These are phyloP conservation scores for Komagataella pseudopastoris DNA, from an alignment of 805 yeast species.

Conservation along the genomic window DNA sequence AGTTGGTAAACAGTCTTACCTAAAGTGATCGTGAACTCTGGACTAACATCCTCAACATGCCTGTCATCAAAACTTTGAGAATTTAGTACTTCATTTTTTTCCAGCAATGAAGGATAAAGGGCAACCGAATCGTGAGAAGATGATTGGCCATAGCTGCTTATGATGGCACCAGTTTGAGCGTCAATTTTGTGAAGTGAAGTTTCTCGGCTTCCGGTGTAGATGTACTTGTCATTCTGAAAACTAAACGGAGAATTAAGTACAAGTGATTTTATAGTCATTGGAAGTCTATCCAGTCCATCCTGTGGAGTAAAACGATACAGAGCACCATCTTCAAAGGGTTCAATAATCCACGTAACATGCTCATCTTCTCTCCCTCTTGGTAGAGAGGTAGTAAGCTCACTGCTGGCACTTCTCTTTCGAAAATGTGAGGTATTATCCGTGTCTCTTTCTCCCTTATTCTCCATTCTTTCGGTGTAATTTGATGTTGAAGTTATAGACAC, in stretches of 20 bases:
- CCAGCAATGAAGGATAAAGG: not conserved
- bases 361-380: conserved; percentile 6
- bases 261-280: conserved; percentile 65
- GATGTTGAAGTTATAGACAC: conserved; percentile 17
- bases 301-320: conserved; percentile 68
- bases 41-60: not conserved
- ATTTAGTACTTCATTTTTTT: not conserved
- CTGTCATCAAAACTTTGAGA: not conserved
- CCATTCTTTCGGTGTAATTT: conserved; percentile 1
- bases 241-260: conserved; percentile 82
- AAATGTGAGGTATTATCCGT: not conserved
- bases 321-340: conserved; percentile 77
- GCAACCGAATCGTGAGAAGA: conserved; percentile 1
- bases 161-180: conserved; percentile 58
- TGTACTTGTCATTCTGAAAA: conserved; percentile 56
- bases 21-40: conserved; percentile 28
- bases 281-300: conserved; percentile 67
- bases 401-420: not conserved
- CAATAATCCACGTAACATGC: conserved; percentile 69
- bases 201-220: conserved; percentile 75
- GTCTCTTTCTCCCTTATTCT: not conserved
- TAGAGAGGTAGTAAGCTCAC: conserved; percentile 1
- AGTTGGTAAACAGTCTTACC: conserved; percentile 67
- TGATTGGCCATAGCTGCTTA: conserved; percentile 44
- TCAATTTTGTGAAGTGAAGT: conserved; percentile 69